A percentile compares a stretch with the other conserved stretches of the same genome.
Conservation (phyloP, 2,329 filamentous ascomycete genomes). For the Ceratocystis diversiconidia region DNA sequence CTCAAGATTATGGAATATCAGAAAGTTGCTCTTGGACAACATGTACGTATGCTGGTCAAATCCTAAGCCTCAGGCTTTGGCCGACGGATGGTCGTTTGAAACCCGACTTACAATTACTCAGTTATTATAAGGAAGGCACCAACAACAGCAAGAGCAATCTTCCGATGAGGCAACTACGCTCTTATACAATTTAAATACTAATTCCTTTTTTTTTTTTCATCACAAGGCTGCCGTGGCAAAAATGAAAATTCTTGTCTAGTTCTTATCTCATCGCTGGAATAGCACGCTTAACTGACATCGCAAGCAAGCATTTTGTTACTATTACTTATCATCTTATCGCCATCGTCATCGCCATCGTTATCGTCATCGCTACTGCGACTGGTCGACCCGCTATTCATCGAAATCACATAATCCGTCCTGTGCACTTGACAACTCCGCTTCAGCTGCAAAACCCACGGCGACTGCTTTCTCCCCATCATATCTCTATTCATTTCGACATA, state of each 20-base stretch:
- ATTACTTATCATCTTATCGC: not conserved
- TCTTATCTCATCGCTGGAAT: not conserved
- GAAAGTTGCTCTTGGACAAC: not conserved
- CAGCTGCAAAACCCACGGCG: not conserved
- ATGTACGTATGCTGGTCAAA: not conserved
- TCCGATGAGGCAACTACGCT: not conserved
- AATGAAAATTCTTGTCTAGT: not conserved
- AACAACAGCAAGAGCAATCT: not conserved
- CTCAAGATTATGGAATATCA: not conserved
- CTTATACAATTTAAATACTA: not conserved
- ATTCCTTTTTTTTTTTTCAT: not conserved
- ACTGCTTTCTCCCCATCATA: not conserved
- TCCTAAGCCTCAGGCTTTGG: not conserved
- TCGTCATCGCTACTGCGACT: not conserved
- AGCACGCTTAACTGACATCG: not conserved
- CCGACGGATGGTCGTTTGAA: not conserved
- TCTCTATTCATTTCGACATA: not conserved
- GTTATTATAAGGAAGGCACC: not conserved
- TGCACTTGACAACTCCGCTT: too few relatives aligned
- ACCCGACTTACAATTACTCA: not conserved
- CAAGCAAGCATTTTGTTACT: not conserved
- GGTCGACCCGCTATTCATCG: not conserved
- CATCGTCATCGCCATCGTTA: not conserved
- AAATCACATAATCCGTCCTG: too few relatives aligned
- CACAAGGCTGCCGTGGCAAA: not conserved